Evolutionary conservation across 441 rosid species (phyloP).

Genomic region (Syzygium malaccense): DNA sequence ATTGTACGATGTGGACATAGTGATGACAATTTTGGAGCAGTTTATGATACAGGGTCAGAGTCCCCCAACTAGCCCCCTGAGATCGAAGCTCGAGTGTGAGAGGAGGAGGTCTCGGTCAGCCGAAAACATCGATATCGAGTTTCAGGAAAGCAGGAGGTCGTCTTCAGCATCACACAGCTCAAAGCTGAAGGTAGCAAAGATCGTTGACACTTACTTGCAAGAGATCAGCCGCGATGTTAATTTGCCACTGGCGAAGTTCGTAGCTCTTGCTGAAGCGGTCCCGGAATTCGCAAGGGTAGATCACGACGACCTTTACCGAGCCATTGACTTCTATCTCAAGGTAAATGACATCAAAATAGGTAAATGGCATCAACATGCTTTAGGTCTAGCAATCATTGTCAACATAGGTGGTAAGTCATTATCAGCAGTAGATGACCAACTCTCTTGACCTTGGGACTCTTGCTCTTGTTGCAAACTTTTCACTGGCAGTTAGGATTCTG

Average conservation of each 20-base stretch:
- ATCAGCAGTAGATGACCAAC: slow-evolving; percentile 13
- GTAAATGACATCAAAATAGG: slow-evolving; percentile 19
- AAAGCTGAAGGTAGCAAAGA: slow-evolving; percentile 56
- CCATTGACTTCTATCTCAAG: slow-evolving; percentile 62
- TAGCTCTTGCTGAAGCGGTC: slow-evolving; percentile 40
- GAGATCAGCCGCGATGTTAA: slow-evolving; percentile 49
- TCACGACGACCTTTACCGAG: slow-evolving; percentile 62
- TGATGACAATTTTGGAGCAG: slow-evolving; percentile 45
- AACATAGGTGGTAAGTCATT: neutral
- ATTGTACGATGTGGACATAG: slow-evolving; percentile 51
- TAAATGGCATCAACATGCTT: neutral
- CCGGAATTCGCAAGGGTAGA: slow-evolving; percentile 48
- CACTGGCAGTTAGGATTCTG: neutral
- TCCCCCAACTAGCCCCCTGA: slow-evolving; percentile 64
- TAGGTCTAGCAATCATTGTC: neutral
- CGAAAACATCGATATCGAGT: slow-evolving; percentile 67
- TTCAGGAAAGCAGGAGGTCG: slow-evolving; percentile 74
- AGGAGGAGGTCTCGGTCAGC: slow-evolving; percentile 89
- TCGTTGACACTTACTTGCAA: slow-evolving; percentile 58
- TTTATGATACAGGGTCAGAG: slow-evolving; percentile 55
- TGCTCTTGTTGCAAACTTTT: neutral
- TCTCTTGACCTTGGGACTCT: neutral
- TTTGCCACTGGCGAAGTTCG: slow-evolving; percentile 45
- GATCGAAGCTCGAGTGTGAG: slow-evolving; percentile 47
- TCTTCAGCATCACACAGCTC: slow-evolving; percentile 61